phyloP scores from a whole-genome alignment of 177 flowering plant species.

The Viscum album region DNA sequence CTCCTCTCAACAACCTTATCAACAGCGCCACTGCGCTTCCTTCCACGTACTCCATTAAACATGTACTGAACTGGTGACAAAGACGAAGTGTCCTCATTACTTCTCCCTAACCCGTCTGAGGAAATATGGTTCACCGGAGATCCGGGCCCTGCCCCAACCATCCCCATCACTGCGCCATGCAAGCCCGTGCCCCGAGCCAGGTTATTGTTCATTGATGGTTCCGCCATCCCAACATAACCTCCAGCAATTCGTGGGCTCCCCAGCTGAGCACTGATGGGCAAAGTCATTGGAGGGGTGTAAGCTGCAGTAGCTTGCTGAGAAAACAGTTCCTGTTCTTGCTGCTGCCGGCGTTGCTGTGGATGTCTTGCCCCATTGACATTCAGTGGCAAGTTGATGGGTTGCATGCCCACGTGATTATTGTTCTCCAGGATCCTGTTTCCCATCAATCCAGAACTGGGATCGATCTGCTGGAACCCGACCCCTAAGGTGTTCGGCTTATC shows the following conservation, averaged over 20 bases:
- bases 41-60: conserved; percentile 50
- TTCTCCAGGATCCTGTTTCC: conserved; percentile 24
- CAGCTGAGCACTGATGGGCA: conserved; percentile 26
- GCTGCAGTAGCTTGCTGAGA: conserved; percentile 41
- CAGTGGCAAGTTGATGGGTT: conserved; percentile 38
- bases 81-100: conserved; percentile 71
- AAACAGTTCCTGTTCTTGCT: conserved; percentile 36
- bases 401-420: conserved; percentile 25
- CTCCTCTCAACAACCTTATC: conserved; percentile 65
- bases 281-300: conserved; percentile 33
- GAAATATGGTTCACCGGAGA: conserved; percentile 54
- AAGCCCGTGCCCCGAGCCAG: conserved; percentile 27
- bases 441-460: conserved; percentile 25
- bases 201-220: conserved; percentile 28
- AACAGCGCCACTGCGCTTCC: conserved; percentile 32
- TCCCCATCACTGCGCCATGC: conserved; percentile 48
- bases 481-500: conserved; percentile 29
- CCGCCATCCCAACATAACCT: conserved; percentile 37
- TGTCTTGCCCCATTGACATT: conserved; percentile 53
- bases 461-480: conserved; percentile 39
- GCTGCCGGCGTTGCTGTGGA: conserved; percentile 21
- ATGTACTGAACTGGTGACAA: conserved; percentile 68
- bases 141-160: conserved; percentile 48
- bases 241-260: conserved; percentile 41
- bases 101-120: conserved; percentile 64